Conservation (phyloP, 257 asterid species). For the Craterostigma plantagineum region DNA sequence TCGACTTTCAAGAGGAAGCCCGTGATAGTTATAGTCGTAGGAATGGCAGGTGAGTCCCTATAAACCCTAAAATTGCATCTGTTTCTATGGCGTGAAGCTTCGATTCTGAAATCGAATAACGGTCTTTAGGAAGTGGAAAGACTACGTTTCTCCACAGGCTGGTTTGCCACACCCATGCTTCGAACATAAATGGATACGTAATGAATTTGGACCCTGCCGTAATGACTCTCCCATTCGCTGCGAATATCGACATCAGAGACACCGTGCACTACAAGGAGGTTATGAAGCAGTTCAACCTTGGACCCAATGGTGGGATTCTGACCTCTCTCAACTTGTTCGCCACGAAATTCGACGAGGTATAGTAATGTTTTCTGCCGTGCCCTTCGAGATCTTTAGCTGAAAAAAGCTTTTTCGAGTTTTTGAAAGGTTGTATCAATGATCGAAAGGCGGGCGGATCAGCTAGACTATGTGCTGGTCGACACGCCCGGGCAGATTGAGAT, state of each 20-base stretch:
- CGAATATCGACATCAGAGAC: conserved; percentile 90
- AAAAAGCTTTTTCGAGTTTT: background rate
- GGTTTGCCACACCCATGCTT: conserved; percentile 67
- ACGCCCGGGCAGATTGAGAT: conserved; percentile 97
- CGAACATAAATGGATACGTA: conserved; percentile 70
- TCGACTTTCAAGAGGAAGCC: conserved; percentile 68
- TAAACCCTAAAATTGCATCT: background rate
- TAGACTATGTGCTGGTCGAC: conserved; percentile 91
- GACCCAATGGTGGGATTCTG: conserved; percentile 95
- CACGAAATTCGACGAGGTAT: conserved; percentile 83
- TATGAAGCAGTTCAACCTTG: conserved; percentile 89
- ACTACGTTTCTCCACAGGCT: conserved; percentile 79
- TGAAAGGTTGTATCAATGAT: conserved; percentile 54
- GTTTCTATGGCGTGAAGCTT: background rate
- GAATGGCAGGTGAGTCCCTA: conserved; percentile 72
- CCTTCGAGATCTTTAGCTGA: no score
- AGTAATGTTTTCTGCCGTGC: background rate
- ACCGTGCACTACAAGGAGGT: conserved; percentile 94
- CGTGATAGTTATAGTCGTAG: conserved; percentile 67
- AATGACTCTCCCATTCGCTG: conserved; percentile 78
- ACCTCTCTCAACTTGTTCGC: conserved; percentile 84
- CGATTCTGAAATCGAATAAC: conserved; percentile 3
- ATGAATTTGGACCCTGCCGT: conserved; percentile 94
- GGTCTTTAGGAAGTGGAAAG: conserved; percentile 65
- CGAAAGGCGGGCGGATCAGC: conserved; percentile 81